These are phyloP conservation scores for Aspergillus sp. DNA, from an alignment of 2,329 filamentous ascomycete genomes.

Conservation along the genomic window DNA sequence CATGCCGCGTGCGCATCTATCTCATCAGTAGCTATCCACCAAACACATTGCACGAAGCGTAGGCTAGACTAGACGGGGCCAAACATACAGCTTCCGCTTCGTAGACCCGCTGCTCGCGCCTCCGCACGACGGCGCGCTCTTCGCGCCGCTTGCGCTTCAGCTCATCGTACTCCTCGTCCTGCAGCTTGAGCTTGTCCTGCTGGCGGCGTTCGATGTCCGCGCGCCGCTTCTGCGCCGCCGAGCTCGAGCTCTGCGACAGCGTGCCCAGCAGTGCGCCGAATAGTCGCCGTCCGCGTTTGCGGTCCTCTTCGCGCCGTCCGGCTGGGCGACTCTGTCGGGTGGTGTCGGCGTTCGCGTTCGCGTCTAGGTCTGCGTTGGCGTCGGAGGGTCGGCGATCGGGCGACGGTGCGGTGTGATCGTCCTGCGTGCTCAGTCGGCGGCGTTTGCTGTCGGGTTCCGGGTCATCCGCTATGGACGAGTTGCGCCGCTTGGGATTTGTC, in stretches of 20 bases:
- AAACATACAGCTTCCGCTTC: constrained; percentile 75
- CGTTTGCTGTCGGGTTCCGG: constrained; percentile 51
- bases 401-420: constrained; percentile 20
- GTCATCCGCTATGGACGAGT: constrained; percentile 52
- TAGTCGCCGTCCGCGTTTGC: constrained; percentile 77
- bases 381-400: constrained; percentile 23
- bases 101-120: constrained; percentile 69
- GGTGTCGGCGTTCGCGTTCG: constrained; percentile 15
- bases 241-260: constrained; percentile 68
- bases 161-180: constrained; percentile 70
- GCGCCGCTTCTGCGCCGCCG: constrained; percentile 65
- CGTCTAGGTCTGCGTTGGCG: constrained; percentile 9
- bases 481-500: constrained; percentile 49
- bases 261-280: constrained; percentile 81
- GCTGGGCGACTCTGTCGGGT: constrained; percentile 12
- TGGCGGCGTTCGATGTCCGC: constrained; percentile 81
- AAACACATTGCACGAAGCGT: not conserved
- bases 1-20: constrained; percentile 73
- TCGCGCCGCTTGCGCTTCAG: constrained; percentile 65
- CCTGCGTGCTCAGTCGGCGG: constrained; percentile 46
- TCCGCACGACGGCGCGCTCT: constrained; percentile 60
- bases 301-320: constrained; percentile 66
- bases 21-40: constrained; percentile 21
- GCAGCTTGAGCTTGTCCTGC: constrained; percentile 74
- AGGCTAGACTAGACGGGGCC: not conserved